Percentiles rank a stretch among this genome's conserved stretches.
These are phyloP conservation scores for Nicotiana tomentosiformis DNA, from an alignment of 257 asterid genomes.

Conservation along the genomic window DNA sequence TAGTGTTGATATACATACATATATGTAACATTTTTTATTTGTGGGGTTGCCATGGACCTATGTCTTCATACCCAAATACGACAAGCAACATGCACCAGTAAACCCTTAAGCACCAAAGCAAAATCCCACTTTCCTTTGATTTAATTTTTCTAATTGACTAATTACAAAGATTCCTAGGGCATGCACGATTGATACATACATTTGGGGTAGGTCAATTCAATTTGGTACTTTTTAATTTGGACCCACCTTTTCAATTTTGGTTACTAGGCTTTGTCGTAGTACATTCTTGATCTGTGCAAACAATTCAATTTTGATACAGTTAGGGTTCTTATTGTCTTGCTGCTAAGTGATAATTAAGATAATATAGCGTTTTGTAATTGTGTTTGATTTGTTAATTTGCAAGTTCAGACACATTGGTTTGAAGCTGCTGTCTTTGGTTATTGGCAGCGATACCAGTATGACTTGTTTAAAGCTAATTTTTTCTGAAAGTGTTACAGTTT, in stretches of 20 bases:
- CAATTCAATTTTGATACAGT: background rate
- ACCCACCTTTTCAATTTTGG: slow-evolving; percentile 6
- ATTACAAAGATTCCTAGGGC: slow-evolving; percentile 5
- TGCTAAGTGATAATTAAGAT: background rate
- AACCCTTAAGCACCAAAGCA: background rate
- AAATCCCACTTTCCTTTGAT: background rate
- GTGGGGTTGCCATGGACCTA: slow-evolving; percentile 15
- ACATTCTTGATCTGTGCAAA: slow-evolving; percentile 15
- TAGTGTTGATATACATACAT: background rate
- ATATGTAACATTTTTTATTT: slow-evolving; percentile 8
- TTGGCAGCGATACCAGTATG: background rate
- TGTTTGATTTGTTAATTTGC: background rate
- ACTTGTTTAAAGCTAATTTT: background rate
- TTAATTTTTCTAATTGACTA: background rate
- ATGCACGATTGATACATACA: slow-evolving; percentile 9
- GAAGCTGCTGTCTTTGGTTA: background rate
- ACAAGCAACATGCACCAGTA: slow-evolving; percentile 8
- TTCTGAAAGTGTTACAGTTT: background rate
- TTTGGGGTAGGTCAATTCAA: slow-evolving; percentile 9
- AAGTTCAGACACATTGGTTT: background rate
- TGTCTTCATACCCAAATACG: slow-evolving; percentile 7
- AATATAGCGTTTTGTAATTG: slow-evolving; percentile 1
- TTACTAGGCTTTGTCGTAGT: slow-evolving; percentile 2
- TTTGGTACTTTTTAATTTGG: slow-evolving; percentile 13
- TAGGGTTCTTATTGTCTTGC: slow-evolving; percentile 6